phyloP scores from a whole-genome alignment of 768 basidiomycete genomes.

The Cystobasidium tubakii region DNA sequence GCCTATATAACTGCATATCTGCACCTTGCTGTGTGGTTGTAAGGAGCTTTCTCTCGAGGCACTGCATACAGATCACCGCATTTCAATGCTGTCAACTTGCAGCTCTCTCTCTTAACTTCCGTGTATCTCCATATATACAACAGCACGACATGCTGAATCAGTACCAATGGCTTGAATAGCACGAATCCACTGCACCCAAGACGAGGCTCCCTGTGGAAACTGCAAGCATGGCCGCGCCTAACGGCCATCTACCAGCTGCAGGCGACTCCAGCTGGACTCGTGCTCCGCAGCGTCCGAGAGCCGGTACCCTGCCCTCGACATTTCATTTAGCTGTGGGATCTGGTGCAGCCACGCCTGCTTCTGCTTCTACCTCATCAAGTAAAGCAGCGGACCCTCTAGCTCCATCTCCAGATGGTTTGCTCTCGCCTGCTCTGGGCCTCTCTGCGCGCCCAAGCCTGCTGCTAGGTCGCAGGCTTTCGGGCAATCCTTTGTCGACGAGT shows the following conservation, averaged over 20 bases:
- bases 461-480: slow-evolving; percentile 10
- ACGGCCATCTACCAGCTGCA: too few relatives aligned
- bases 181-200: background rate
- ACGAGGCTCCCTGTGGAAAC: background rate
- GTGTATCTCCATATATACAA: background rate
- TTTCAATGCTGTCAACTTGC: too few relatives aligned
- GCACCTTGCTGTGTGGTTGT: too few relatives aligned
- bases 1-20: too few relatives aligned
- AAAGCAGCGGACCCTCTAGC: slow-evolving; percentile 3
- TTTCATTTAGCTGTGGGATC: slow-evolving; percentile 4
- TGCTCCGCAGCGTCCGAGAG: slow-evolving; percentile 23
- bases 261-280: background rate
- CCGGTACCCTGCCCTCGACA: slow-evolving; percentile 29
- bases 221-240: background rate
- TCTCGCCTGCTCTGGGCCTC: slow-evolving; percentile 22
- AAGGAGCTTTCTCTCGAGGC: too few relatives aligned
- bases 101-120: background rate
- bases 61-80: too few relatives aligned
- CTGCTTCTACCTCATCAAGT: background rate
- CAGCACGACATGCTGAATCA: background rate
- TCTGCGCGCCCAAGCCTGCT: background rate
- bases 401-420: slow-evolving; percentile 19
- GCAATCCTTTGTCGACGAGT: slow-evolving; percentile 1
- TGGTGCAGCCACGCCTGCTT: background rate
- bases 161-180: background rate